Base-by-base conservation (phyloP, 192 early-diverging fungal species). In the Fimicolochytrium jonesii region DNA sequence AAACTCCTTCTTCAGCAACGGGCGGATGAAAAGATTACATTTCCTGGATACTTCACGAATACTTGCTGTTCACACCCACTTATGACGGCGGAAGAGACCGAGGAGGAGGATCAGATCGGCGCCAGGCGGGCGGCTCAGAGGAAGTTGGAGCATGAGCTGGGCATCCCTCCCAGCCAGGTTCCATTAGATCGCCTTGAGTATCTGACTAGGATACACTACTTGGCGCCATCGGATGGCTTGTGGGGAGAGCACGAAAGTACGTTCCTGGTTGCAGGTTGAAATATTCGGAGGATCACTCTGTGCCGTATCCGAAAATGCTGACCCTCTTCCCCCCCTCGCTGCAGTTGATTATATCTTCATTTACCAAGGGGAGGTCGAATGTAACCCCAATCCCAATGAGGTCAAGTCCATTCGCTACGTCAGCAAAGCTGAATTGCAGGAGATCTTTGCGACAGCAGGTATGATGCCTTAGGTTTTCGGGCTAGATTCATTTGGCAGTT, bases 1-100 rank as follows among this genome's bases (percentile, higher is more conserved):
- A 81, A 89, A 68, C 84, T 95, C 7, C 78, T 99, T 26, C 79
- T 99, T 45, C 96, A 99, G 69, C 94, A 99, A 73, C 89, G 96
- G n/a, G 88, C 96, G 4, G 71, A 73, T 17, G 96, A 97, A 73
- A 99, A 99, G 73, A 99, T 99, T 69, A 99, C 96, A 2, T 99
- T 99, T 75, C 96, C 96, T 11, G 86, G 88, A 41, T 88, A 86
- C 77, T 99, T 80, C 76, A 99, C 96, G 56, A 99, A 99, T 79
- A 97, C 96, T 4, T 99, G 96, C 76, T 99, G 96, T 76, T 94
- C 92, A 26, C 96, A 99, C 67, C 96, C 96, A 15, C 83, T 99
- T 58, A 88, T 89, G 65, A 81, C 71, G 13, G 62, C 81, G 10
- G 73, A 78, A 9, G 96, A 96, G 72, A 74, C 95, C 44, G 85